These are phyloP conservation scores for Haematococcus sp. DNA, from an alignment of 139 green algal genomes.

Conservation along the genomic window DNA sequence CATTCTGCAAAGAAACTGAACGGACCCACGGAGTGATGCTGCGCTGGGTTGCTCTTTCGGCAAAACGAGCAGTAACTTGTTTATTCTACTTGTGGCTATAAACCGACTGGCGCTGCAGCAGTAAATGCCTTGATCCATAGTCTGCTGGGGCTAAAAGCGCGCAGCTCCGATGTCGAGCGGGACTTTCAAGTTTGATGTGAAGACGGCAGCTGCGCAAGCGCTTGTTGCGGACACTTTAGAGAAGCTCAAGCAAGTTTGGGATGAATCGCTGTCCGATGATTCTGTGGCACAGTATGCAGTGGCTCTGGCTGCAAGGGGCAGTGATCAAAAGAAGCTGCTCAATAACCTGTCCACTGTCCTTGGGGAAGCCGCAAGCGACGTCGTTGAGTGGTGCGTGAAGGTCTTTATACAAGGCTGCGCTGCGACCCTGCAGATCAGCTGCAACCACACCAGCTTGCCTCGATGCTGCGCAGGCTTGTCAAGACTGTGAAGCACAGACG, in stretches of 20 bases:
- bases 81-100: too few relatives aligned
- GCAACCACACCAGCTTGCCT: neutral
- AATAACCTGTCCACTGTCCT: neutral
- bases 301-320: neutral
- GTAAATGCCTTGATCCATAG: neutral
- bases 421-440: neutral
- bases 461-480: neutral
- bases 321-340: constrained; percentile 3
- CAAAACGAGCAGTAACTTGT: too few relatives aligned
- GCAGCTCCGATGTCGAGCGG: neutral
- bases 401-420: neutral
- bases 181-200: constrained; percentile 3
- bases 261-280: neutral
- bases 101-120: too few relatives aligned
- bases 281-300: constrained; percentile 13
- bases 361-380: neutral
- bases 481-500: neutral
- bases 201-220: neutral
- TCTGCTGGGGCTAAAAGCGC: neutral
- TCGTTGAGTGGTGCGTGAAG: neutral
- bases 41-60: too few relatives aligned
- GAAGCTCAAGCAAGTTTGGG: constrained; percentile 11
- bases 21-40: too few relatives aligned
- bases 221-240: neutral
- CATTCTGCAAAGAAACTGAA: too few relatives aligned